Evolutionary conservation across 176 grass and related monocot genomes (phyloP), one percentile per base, ranked within the genome.

Genomic region (Carex myosuroides): DNA sequence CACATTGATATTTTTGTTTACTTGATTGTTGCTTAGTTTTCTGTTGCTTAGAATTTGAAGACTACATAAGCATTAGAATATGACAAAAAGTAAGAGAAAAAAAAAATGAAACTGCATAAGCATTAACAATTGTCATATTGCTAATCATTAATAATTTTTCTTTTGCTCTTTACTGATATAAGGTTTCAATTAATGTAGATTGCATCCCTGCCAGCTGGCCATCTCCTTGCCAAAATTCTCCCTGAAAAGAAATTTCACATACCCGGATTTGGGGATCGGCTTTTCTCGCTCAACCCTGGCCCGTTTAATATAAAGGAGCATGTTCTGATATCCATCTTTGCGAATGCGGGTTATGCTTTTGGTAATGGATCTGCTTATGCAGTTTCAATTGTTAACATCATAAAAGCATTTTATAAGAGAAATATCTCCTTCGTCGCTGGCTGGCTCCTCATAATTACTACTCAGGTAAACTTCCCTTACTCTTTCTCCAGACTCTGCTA

Each of bases 271-370:
- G 88, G 89, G 1, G 65, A 88, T 64, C 62, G 76, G 8, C 37
- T 70, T 41, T 91, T 90, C 67, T 85, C 87, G 1, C 63, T 94
- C 64, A 94, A 94, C 71, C 92, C 92, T 8, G 87, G 92, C 0
- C 92, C 92, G 9, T 94, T 94, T 87, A 91, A 94, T 83, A 76
- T 91, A 70, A 94, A 94, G 85, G 92, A 94, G 92, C 92, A 94
- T 84, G 92, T 94, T 21, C 87, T 94, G 26, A 91, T 94, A 0
- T 91, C 85, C 58, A 81, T 94, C 79, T 94, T 94, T 60, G 92
- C 92, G 62, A 94, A 94, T 70, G 92, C 92, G 37, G 92, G 92
- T 62, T 63, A 80, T 77, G 87, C 92, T 60, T 94, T 94, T 82
- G 92, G 92, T 4, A 88, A 81, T 42, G 92, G 92, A 13, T 85